These are phyloP conservation scores for Phytopythium kandeliae DNA, from an alignment of 352 stramenopile genomes.

Conservation along the genomic window DNA sequence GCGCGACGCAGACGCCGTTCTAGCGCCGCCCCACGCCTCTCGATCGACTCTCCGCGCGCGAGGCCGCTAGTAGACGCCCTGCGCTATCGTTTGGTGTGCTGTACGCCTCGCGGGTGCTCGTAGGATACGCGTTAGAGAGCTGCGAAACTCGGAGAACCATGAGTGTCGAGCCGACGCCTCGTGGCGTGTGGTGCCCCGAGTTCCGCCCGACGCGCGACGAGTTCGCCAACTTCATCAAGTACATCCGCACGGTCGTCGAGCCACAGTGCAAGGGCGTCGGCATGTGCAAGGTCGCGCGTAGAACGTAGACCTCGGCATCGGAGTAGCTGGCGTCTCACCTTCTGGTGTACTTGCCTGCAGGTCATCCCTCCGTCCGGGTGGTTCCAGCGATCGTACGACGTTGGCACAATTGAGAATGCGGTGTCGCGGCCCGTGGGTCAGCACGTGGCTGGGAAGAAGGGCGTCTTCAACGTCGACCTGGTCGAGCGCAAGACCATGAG, in stretches of 20 bases:
- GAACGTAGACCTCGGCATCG: too few species aligned
- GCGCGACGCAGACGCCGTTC: background rate
- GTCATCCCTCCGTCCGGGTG: slow-evolving; percentile 70
- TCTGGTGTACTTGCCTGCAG: slow-evolving; percentile 9
- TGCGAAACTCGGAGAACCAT: too few species aligned
- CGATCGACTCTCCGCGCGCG: background rate
- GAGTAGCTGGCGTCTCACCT: background rate
- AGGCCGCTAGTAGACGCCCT: background rate
- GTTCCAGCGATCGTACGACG: slow-evolving; percentile 66
- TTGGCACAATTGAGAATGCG: slow-evolving; percentile 34
- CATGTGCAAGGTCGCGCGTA: slow-evolving; percentile 80
- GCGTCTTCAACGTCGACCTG: slow-evolving; percentile 88
- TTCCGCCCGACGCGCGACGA: slow-evolving; percentile 81
- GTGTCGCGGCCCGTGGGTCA: slow-evolving; percentile 75
- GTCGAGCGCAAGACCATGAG: slow-evolving; percentile 78
- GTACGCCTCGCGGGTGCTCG: too few species aligned
- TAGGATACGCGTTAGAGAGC: too few species aligned
- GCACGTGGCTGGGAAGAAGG: slow-evolving; percentile 86
- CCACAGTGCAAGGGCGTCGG: slow-evolving; percentile 67
- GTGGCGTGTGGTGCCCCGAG: slow-evolving; percentile 68
- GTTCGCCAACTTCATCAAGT: slow-evolving; percentile 81
- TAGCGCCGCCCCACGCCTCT: background rate
- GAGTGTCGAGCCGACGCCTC: slow-evolving; percentile 8
- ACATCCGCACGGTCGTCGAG: slow-evolving; percentile 82
- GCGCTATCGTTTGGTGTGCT: too few species aligned